These are phyloP conservation scores for Aspergillus floridensis DNA, from an alignment of 2,329 filamentous ascomycete genomes.

Conservation along the genomic window DNA sequence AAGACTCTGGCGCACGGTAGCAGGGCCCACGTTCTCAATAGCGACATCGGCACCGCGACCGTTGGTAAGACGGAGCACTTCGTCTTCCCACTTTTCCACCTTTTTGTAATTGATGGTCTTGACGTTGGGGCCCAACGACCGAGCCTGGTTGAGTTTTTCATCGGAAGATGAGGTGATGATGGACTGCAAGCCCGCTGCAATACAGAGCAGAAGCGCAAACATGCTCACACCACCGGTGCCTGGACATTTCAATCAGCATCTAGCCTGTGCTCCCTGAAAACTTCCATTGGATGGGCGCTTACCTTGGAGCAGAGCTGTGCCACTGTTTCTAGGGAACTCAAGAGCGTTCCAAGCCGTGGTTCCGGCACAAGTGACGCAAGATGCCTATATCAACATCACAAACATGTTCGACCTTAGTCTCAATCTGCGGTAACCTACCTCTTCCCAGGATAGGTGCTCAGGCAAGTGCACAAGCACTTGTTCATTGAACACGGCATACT, in stretches of 20 bases:
- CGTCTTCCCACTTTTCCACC: neutral
- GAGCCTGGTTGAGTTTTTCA: constrained; percentile 18
- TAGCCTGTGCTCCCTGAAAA: neutral
- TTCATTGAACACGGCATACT: constrained; percentile 39
- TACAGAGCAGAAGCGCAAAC: constrained; percentile 40
- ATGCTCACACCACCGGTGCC: constrained; percentile 45
- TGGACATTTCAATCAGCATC: constrained; percentile 24
- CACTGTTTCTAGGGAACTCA: constrained; percentile 29
- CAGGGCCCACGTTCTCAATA: neutral
- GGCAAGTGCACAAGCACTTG: constrained; percentile 37
- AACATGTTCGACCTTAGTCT: neutral
- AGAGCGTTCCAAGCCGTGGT: constrained; percentile 45
- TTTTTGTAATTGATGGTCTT: constrained; percentile 42
- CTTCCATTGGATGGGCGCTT: too few species aligned
- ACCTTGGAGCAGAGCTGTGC: constrained; percentile 9
- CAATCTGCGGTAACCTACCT: constrained; percentile 28
- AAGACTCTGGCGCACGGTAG: constrained; percentile 38
- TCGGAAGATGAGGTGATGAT: constrained; percentile 49
- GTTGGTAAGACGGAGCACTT: neutral
- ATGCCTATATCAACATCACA: neutral
- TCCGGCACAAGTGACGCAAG: constrained; percentile 38
- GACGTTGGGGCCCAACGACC: constrained; percentile 41
- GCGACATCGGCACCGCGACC: neutral
- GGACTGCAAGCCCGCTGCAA: constrained; percentile 45
- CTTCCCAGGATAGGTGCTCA: constrained; percentile 14